Base-by-base conservation (phyloP, 116 monocot genomes). In the Iris pallida region DNA sequence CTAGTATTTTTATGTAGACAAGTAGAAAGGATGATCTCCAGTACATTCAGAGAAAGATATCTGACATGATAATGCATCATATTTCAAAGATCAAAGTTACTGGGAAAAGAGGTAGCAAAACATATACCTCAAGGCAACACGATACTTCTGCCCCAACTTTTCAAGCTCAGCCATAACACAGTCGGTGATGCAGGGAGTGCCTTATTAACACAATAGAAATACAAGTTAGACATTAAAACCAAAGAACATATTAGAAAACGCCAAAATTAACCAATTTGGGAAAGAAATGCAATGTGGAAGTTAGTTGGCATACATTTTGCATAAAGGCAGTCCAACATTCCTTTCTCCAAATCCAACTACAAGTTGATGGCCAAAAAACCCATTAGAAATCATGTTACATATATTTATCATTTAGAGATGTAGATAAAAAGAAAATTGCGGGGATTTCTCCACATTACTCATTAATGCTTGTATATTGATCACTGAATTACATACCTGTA, bases 131-230 rank as follows among this genome's bases (percentile, higher is more conserved):
- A 94, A 78, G 70, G 94, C 94, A 8, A 94, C 94, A 18, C 90
- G 87, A 71, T 97, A 97, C 46, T 97, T 97, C 73, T 97, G 96
- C 47, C 96, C 96, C 76, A 97, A 79, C 59, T 97, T 97, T 74
- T 97, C 96, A 71, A 97, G 92, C 68, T 97, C 96, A 57, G 96
- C 96, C 96, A 97, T 92, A 9, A 98, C 97, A 66, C 97, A 98
- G 66, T 98, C 97, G 0, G 90, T 94, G 67, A 94, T 90, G 65
- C 94, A 94, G 62, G 94, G 94, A 49, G 90, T 94, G 63, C 94
- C 94, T 94, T 59, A 8, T 6, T 20, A 51, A 71, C 45, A 11
- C 42, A 46, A 13, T 51, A 73, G 17, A 7, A 65, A 43, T 52
- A 56, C 15, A 53, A 40, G 9, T 30, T 0, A 40, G 41, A 40